Evolutionary conservation across 352 stramenopile species (phyloP).

Genomic region (Elongisporangium undulatum): DNA sequence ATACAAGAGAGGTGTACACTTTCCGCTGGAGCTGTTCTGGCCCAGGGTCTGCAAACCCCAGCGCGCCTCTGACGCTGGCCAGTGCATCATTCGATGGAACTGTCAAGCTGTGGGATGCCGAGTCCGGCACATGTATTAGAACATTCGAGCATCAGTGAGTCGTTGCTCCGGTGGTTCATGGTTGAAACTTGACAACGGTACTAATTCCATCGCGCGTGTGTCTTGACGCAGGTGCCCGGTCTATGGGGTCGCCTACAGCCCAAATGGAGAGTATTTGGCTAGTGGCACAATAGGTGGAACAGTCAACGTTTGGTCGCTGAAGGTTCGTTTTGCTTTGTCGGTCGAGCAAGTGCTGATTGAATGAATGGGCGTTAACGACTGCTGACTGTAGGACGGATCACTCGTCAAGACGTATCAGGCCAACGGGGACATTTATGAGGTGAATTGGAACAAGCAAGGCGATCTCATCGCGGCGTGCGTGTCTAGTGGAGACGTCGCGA

Average conservation of each 20-base stretch:
- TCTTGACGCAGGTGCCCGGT: slow-evolving; percentile 58
- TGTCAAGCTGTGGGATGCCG: slow-evolving; percentile 93
- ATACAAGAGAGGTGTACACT: slow-evolving; percentile 93
- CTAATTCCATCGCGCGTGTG: slow-evolving; percentile 12
- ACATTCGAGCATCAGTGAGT: slow-evolving; percentile 93
- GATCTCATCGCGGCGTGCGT: slow-evolving; percentile 84
- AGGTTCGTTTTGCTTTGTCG: slow-evolving; percentile 70
- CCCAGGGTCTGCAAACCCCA: slow-evolving; percentile 51
- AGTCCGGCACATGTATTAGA: slow-evolving; percentile 87
- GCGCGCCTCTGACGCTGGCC: slow-evolving; percentile 80
- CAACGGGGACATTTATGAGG: slow-evolving; percentile 98
- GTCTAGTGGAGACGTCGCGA: slow-evolving; percentile 81
- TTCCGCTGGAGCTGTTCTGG: slow-evolving; percentile 91
- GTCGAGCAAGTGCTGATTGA: slow-evolving; percentile 5
- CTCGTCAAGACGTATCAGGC: slow-evolving; percentile 88
- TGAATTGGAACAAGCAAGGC: slow-evolving; percentile 95
- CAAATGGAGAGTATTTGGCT: slow-evolving; percentile 92
- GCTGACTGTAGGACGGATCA: slow-evolving; percentile 51
- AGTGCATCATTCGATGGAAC: slow-evolving; percentile 96
- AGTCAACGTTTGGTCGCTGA: slow-evolving; percentile 97
- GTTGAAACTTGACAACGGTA: slow-evolving; percentile 11
- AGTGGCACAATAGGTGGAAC: slow-evolving; percentile 96
- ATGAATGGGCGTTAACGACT: slow-evolving; percentile 3
- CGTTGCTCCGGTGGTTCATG: slow-evolving; percentile 32
- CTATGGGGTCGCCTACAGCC: slow-evolving; percentile 86